Evolutionary conservation across 106 monocot genomes (phyloP), one percentile per base, ranked within the genome.

Genomic region (Allium sativum): DNA sequence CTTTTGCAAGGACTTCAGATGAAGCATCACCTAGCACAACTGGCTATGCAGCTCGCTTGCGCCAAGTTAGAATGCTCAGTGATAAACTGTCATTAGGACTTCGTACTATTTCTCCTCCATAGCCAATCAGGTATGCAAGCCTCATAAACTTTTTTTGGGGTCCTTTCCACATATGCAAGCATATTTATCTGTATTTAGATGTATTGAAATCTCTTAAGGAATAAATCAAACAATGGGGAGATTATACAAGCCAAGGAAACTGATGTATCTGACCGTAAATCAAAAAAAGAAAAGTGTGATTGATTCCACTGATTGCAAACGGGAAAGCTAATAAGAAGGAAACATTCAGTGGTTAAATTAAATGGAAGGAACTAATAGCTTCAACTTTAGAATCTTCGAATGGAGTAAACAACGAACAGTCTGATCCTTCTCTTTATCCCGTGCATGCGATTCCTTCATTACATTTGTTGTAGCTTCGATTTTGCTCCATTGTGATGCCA

Each of bases 131-230:
- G 74, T 98, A 98, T 40, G 90, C 98, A 67, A 98, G 79, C 74
- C 98, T 84, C 98, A 98, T 85, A 70, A 98, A 85, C 98, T 92
- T 79, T 50, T n/a, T n/a, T n/a, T n/a, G n/a, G n/a, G n/a, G n/a
- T n/a, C n/a, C n/a, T n/a, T n/a, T n/a, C n/a, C n/a, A n/a, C n/a
- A n/a, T n/a, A n/a, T n/a, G n/a, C n/a, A n/a, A n/a, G n/a, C n/a
- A n/a, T n/a, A n/a, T n/a, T n/a, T n/a, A n/a, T n/a, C n/a, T n/a
- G n/a, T n/a, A n/a, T n/a, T n/a, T n/a, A n/a, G n/a, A n/a, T n/a
- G n/a, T n/a, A n/a, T n/a, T n/a, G n/a, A n/a, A n/a, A n/a, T n/a
- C n/a, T n/a, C n/a, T n/a, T n/a, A n/a, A n/a, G n/a, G n/a, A n/a
- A n/a, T n/a, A n/a, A n/a, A n/a, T 21, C 48, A 48, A 62, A 15